These are phyloP conservation scores for Syzygium aqueum DNA, from an alignment of 345 rosid genomes.

Conservation along the genomic window DNA sequence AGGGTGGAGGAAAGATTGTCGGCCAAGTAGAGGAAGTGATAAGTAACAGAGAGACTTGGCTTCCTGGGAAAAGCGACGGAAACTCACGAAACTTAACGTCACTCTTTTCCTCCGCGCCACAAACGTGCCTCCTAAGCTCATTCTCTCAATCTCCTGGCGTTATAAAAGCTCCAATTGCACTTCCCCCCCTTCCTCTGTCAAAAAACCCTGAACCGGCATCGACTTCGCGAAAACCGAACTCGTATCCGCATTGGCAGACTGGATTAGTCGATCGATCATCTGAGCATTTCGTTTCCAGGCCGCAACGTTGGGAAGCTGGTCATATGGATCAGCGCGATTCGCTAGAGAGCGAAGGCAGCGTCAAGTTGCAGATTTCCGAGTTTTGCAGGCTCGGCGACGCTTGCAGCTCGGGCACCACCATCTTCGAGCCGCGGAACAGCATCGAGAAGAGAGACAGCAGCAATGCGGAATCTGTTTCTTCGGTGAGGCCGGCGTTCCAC, in stretches of 20 bases:
- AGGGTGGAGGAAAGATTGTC: background rate
- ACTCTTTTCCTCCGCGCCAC: conserved; percentile 29
- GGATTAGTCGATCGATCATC: background rate
- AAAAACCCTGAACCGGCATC: background rate
- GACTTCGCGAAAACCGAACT: background rate
- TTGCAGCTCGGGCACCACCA: conserved; percentile 38
- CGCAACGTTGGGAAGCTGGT: background rate
- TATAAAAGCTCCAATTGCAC: background rate
- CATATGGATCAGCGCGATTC: background rate
- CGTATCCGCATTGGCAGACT: accelerated
- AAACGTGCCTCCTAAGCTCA: conserved; percentile 39
- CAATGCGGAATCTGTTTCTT: conserved; percentile 15
- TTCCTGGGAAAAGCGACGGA: conserved; percentile 8
- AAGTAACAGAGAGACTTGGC: background rate
- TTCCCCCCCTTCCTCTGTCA: conserved; percentile 12
- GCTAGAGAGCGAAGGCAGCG: conserved; percentile 35
- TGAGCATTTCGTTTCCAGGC: background rate
- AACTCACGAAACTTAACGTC: conserved; percentile 20
- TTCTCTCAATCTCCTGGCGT: background rate
- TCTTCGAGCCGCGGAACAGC: conserved; percentile 44
- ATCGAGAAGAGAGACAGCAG: conserved; percentile 44
- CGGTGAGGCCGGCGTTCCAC: background rate
- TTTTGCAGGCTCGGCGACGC: conserved; percentile 35
- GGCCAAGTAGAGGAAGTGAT: background rate
- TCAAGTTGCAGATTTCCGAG: conserved; percentile 36